A percentile compares a stretch with the other conserved stretches of the same genome.
Conservation (phyloP, 116 monocot genomes). For the Iris pallida region DNA sequence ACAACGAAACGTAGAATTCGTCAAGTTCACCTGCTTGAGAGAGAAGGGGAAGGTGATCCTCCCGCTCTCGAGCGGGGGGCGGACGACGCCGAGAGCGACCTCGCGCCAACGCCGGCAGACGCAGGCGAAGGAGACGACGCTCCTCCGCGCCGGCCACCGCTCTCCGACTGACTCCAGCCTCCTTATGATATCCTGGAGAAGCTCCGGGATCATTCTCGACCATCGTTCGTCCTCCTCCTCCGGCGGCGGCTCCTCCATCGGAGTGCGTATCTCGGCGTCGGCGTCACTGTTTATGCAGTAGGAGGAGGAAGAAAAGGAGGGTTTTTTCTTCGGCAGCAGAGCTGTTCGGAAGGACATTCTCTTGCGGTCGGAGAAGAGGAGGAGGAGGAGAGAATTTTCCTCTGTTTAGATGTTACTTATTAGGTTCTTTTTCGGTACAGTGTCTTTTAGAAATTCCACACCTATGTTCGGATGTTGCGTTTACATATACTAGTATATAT, state of each 20-base stretch:
- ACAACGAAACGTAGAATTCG: neutral
- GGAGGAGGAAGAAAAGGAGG: neutral
- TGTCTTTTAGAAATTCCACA: too few relatives aligned
- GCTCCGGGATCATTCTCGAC: constrained; percentile 36
- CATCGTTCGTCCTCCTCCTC: constrained; percentile 31
- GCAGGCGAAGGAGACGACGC: constrained; percentile 45
- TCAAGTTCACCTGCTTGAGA: constrained; percentile 25
- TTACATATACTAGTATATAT: too few relatives aligned
- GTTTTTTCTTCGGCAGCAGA: too few relatives aligned
- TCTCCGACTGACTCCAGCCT: constrained; percentile 32
- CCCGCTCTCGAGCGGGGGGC: constrained; percentile 21
- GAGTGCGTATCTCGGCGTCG: neutral
- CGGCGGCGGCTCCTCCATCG: neutral
- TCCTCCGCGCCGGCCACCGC: constrained; percentile 40
- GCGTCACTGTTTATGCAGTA: neutral
- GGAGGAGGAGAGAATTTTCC: too few relatives aligned
- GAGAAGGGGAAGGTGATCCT: constrained; percentile 42
- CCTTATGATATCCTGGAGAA: constrained; percentile 28
- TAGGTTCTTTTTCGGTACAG: too few relatives aligned
- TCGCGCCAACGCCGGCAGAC: constrained; percentile 43
- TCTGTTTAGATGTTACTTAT: too few relatives aligned
- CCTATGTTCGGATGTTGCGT: too few relatives aligned
- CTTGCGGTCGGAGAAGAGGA: too few relatives aligned
- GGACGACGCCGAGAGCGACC: constrained; percentile 21
- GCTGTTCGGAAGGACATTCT: too few relatives aligned